Conservation (phyloP, 2,329 filamentous ascomycete genomes). For the Neurospora sp. region DNA sequence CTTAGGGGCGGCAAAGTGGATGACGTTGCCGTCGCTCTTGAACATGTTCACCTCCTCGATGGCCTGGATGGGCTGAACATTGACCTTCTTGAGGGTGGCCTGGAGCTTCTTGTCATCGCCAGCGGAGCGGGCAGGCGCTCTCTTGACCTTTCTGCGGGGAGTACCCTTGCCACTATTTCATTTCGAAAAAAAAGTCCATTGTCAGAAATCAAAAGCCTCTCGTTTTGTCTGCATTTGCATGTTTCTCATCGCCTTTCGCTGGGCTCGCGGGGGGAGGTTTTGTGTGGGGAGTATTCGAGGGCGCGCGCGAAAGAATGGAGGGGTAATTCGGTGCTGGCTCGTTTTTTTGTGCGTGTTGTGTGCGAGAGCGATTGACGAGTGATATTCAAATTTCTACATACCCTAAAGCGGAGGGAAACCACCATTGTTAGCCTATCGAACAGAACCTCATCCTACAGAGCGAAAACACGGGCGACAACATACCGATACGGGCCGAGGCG, state of each 20-base stretch:
- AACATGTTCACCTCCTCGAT: slow-evolving; percentile 99
- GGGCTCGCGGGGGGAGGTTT: background rate
- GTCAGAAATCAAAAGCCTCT: slow-evolving; percentile 12
- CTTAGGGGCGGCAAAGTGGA: slow-evolving; percentile 97
- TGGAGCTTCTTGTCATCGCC: slow-evolving; percentile 99
- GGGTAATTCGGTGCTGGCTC: background rate
- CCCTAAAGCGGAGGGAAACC: slow-evolving; percentile 19
- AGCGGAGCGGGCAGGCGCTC: slow-evolving; percentile 82
- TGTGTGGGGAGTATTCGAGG: background rate
- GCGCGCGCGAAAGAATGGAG: background rate
- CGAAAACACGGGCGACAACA: slow-evolving; percentile 25
- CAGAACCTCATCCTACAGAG: slow-evolving; percentile 1
- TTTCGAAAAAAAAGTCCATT: slow-evolving; percentile 15
- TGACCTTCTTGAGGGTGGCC: slow-evolving; percentile 95
- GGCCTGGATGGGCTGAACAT: slow-evolving; percentile 97
- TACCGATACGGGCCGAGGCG: slow-evolving; percentile 54
- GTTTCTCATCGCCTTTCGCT: background rate
- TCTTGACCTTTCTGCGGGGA: slow-evolving; percentile 96
- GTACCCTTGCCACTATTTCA: slow-evolving; percentile 80
- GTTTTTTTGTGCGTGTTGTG: background rate
- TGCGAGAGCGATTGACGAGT: slow-evolving; percentile 3
- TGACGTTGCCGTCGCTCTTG: slow-evolving; percentile 99
- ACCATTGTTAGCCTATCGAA: background rate
- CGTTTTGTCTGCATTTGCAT: slow-evolving; percentile 1
- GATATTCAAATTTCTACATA: slow-evolving; percentile 15